Evolutionary conservation across 768 basidiomycete genomes (phyloP).

Genomic region (Podaxis sp.): DNA sequence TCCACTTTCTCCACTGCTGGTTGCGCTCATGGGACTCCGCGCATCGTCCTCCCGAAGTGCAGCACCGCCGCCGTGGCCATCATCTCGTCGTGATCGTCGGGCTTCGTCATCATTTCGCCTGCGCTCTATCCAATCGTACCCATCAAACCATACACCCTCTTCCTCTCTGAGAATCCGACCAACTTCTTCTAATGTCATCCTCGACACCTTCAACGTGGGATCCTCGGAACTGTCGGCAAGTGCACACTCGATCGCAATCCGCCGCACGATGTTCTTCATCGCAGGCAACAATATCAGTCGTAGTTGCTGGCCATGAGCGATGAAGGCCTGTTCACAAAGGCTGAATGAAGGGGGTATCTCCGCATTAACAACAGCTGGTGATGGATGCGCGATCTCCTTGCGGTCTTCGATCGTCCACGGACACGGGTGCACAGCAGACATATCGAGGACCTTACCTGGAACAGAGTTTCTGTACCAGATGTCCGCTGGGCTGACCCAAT

Average conservation of each 20-base stretch:
- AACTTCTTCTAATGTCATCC: constrained; percentile 65
- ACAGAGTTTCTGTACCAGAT: constrained; percentile 51
- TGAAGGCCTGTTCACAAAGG: constrained; percentile 66
- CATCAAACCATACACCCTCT: constrained; percentile 71
- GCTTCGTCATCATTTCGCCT: constrained; percentile 38
- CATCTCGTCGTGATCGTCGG: constrained; percentile 41
- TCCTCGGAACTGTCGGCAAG: constrained; percentile 42
- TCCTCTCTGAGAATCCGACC: constrained; percentile 55
- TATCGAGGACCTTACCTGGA: constrained; percentile 37
- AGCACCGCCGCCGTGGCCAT: constrained; percentile 28
- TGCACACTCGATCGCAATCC: constrained; percentile 62
- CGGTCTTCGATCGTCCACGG: constrained; percentile 54
- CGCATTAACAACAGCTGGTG: constrained; percentile 49
- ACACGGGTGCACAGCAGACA: constrained; percentile 53
- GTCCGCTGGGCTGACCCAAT: constrained; percentile 76
- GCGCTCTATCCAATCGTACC: constrained; percentile 65
- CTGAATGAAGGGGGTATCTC: constrained; percentile 59
- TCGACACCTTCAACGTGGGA: constrained; percentile 53
- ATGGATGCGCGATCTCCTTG: constrained; percentile 34
- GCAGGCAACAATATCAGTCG: constrained; percentile 60
- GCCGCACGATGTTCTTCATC: constrained; percentile 68
- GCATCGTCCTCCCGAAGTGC: constrained; percentile 9
- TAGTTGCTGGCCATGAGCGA: constrained; percentile 58
- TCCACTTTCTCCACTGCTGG: constrained; percentile 30
- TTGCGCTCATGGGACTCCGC: constrained; percentile 17